Evolutionary conservation across 2,329 filamentous ascomycete genomes (phyloP).

Genomic region (Alternaria brassicicola): DNA sequence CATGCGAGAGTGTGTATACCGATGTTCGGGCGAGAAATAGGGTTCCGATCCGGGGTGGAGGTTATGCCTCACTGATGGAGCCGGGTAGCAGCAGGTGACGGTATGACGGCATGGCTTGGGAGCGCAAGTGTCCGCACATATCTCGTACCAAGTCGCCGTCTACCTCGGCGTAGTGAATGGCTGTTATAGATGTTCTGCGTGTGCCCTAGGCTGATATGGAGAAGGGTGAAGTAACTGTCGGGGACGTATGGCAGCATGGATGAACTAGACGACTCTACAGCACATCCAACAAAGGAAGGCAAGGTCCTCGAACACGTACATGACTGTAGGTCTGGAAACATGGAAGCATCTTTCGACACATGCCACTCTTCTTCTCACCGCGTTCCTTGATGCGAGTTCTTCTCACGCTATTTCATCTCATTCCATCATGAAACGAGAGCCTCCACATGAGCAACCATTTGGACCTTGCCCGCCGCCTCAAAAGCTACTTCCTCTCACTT

Average conservation of each 20-base stretch:
- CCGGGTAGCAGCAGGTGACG: neutral
- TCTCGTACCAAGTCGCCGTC: neutral
- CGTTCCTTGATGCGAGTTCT: neutral
- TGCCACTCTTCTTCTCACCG: neutral
- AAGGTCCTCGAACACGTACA: neutral
- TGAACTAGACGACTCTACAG: neutral
- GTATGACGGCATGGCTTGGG: constrained; percentile 1
- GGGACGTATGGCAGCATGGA: neutral
- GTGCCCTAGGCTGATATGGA: neutral
- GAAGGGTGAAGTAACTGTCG: neutral
- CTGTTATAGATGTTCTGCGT: neutral
- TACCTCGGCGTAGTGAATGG: neutral
- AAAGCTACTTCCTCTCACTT: too few species aligned
- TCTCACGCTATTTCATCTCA: neutral
- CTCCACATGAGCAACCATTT: neutral
- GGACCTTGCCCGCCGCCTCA: too few species aligned
- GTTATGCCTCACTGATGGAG: neutral
- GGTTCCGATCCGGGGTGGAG: neutral
- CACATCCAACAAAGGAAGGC: too few species aligned
- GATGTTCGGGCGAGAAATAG: constrained; percentile 4
- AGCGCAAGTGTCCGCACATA: neutral
- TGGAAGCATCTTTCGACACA: neutral
- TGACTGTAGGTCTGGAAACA: too few species aligned
- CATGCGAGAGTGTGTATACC: constrained; percentile 3
- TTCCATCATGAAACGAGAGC: too few species aligned